Conservation (phyloP, 305 asterid species). For the Withania somnifera region DNA sequence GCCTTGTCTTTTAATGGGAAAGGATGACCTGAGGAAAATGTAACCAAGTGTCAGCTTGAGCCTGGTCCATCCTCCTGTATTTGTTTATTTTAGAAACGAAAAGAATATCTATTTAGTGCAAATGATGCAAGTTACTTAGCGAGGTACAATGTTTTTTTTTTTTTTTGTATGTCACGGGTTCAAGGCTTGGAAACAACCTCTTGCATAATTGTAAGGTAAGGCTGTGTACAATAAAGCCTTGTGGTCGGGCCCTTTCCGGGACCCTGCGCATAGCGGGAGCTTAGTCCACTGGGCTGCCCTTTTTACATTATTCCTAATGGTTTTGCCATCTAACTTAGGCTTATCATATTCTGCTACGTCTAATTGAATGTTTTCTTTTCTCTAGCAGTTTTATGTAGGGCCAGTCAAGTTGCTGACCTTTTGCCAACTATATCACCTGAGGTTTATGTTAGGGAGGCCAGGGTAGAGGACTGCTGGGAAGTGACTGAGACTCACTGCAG, state of each 20-base stretch:
- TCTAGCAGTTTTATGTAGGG: constrained; percentile 47
- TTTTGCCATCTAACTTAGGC: not conserved
- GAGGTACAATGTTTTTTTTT: not conserved
- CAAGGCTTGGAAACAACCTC: too few relatives aligned
- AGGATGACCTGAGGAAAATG: not conserved
- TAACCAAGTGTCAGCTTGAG: not conserved
- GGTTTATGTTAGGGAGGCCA: constrained; percentile 71
- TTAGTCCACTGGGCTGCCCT: too few relatives aligned
- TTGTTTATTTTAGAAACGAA: not conserved
- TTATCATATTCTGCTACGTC: not conserved
- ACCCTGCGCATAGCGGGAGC: too few relatives aligned
- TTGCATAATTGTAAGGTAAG: too few relatives aligned
- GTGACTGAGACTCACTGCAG: constrained; percentile 97
- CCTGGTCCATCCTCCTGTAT: not conserved
- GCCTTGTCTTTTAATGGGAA: not conserved
- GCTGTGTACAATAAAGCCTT: too few relatives aligned
- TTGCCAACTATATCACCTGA: constrained; percentile 64
- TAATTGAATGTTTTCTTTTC: not conserved
- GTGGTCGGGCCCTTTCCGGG: too few relatives aligned
- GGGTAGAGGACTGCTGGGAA: constrained; percentile 96
- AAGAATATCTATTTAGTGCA: not conserved
- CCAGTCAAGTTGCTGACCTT: constrained; percentile 68
- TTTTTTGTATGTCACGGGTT: too few relatives aligned
- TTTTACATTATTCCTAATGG: not conserved
- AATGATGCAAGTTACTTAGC: not conserved